A percentile compares a stretch with the other conserved stretches of the same genome.
These are phyloP conservation scores for Wickerhamiella cacticola DNA, from an alignment of 805 yeast genomes.

Conservation along the genomic window DNA sequence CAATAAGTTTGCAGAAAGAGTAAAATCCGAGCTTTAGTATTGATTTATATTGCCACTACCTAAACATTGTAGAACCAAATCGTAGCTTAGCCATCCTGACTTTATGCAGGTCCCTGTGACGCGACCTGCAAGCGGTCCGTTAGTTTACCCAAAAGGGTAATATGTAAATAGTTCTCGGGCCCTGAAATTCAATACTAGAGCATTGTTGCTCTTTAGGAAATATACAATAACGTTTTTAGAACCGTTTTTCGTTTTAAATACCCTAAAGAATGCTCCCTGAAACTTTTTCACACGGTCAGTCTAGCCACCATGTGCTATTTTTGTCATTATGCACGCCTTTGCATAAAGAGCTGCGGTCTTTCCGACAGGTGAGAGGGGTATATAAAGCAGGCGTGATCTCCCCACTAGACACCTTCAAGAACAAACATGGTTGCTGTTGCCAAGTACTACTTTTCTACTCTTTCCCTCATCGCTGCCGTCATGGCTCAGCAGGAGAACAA, in stretches of 20 bases:
- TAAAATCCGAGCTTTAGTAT: neutral
- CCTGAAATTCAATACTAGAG: too few relatives aligned
- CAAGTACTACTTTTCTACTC: slow-evolving; percentile 9
- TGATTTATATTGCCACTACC: too few relatives aligned
- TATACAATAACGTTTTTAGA: neutral
- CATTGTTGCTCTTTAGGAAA: neutral
- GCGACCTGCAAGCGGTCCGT: neutral
- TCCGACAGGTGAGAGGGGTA: neutral
- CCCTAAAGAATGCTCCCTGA: too few relatives aligned
- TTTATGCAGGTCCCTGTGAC: neutral
- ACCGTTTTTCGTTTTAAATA: too few relatives aligned
- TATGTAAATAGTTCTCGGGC: neutral
- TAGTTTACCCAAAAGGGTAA: slow-evolving; percentile 6
- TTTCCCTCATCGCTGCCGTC: slow-evolving; percentile 15
- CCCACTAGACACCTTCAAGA: neutral
- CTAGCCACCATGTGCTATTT: neutral
- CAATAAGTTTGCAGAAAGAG: slow-evolving; percentile 15
- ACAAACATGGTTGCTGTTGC: slow-evolving; percentile 31
- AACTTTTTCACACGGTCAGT: neutral
- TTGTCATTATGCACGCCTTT: neutral
- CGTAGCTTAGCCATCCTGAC: too few relatives aligned
- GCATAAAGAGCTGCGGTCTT: slow-evolving; percentile 1
- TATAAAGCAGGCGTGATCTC: neutral
- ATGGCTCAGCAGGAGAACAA: slow-evolving; percentile 10
- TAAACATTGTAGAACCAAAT: too few relatives aligned